A percentile compares a stretch with the other conserved stretches of the same genome.
Conservation (phyloP, 352 stramenopile genomes). For the Plasmopara muralis region DNA sequence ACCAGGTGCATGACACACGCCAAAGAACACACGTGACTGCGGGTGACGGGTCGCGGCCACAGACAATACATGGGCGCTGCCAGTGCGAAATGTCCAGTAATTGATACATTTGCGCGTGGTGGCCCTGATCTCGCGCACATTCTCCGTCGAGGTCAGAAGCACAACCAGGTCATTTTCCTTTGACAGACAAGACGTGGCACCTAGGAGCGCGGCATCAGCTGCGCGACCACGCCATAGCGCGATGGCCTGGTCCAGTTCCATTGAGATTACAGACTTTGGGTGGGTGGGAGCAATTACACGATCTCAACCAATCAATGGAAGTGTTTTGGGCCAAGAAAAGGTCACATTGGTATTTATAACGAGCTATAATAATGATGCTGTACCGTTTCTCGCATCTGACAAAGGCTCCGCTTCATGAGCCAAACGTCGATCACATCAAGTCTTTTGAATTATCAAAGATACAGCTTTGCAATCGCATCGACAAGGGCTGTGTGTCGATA, state of each 20-base stretch:
- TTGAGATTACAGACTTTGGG: constrained; percentile 23
- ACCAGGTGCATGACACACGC: constrained; percentile 34
- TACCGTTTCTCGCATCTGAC: constrained; percentile 4
- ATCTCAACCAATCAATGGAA: constrained; percentile 19
- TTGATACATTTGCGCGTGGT: constrained; percentile 63
- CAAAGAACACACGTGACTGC: constrained; percentile 47
- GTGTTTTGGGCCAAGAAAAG: constrained; percentile 10
- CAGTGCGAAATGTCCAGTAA: constrained; percentile 67
- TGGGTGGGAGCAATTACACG: constrained; percentile 18
- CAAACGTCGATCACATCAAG: no score
- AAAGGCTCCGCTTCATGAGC: no score
- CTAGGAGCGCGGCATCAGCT: constrained; percentile 39
- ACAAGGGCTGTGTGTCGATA: background rate
- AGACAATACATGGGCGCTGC: constrained; percentile 37
- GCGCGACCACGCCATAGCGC: constrained; percentile 57
- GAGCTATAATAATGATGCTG: constrained; percentile 2
- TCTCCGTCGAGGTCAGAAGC: constrained; percentile 52
- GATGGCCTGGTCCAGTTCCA: constrained; percentile 67
- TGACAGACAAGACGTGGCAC: constrained; percentile 28
- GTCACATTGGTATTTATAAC: constrained; percentile 17
- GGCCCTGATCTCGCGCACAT: constrained; percentile 62
- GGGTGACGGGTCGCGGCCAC: constrained; percentile 53
- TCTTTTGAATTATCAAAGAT: background rate
- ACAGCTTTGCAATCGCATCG: background rate
- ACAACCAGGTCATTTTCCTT: constrained; percentile 54